Evolutionary conservation across 495 filamentous ascomycete genomes (phyloP).

Genomic region (Rusavskia elegans): DNA sequence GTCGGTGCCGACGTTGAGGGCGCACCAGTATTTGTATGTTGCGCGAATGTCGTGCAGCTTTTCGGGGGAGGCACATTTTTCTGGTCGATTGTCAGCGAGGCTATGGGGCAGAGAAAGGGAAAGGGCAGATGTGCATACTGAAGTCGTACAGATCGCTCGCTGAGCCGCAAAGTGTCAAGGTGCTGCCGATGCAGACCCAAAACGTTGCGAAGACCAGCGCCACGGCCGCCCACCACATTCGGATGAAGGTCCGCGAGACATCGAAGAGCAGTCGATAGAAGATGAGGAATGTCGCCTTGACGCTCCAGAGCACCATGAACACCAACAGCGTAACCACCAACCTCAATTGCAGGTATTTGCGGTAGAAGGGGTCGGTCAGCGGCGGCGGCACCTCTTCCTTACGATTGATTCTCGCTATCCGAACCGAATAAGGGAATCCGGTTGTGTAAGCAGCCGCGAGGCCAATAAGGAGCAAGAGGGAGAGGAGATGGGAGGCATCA

Average conservation of each 20-base stretch:
- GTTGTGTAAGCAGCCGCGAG: slow-evolving; percentile 3
- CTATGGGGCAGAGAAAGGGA: neutral
- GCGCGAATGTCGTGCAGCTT: slow-evolving; percentile 2
- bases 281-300: slow-evolving; percentile 7
- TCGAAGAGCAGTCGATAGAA: slow-evolving; percentile 8
- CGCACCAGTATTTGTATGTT: slow-evolving; percentile 9
- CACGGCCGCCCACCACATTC: slow-evolving; percentile 6
- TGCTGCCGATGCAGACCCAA: slow-evolving; percentile 8
- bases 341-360: slow-evolving; percentile 2
- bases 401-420: slow-evolving; percentile 1
- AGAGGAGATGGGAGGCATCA: slow-evolving; percentile 5
- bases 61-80: slow-evolving; percentile 3
- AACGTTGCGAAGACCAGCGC: slow-evolving; percentile 5
- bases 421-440: slow-evolving; percentile 3
- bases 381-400: slow-evolving; percentile 3
- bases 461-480: slow-evolving; percentile 4
- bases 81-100: neutral
- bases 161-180: slow-evolving; percentile 4
- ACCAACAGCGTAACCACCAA: slow-evolving; percentile 1
- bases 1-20: slow-evolving; percentile 5
- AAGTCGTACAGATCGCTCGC: slow-evolving; percentile 3
- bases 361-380: slow-evolving; percentile 4
- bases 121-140: neutral
- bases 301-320: slow-evolving; percentile 6
- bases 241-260: slow-evolving; percentile 2